Conservation (phyloP, 495 filamentous ascomycete species). For the Tuber umbilicatum region DNA sequence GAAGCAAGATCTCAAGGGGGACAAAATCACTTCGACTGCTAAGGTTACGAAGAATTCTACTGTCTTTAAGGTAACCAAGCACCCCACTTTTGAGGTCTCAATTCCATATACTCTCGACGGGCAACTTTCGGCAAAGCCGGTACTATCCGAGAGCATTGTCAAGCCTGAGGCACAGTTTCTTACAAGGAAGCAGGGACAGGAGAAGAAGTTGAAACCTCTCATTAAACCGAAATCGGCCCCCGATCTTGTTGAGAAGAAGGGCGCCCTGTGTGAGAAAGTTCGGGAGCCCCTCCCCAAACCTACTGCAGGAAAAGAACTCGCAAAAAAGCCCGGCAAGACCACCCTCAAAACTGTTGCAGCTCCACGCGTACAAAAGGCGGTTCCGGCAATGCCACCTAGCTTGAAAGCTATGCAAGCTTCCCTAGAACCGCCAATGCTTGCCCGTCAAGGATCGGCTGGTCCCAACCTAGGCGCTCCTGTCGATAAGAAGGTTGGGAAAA, state of each 20-base stretch:
- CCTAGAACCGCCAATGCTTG: background rate
- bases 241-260: background rate
- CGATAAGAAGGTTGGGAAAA: background rate
- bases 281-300: background rate
- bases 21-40: conserved; percentile 16
- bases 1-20: conserved; percentile 10
- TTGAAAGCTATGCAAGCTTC: background rate
- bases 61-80: conserved; percentile 12
- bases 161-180: background rate
- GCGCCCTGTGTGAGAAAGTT: background rate
- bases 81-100: background rate
- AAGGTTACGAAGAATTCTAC: conserved; percentile 14
- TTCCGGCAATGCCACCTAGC: background rate
- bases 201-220: background rate
- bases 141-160: background rate
- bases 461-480: background rate
- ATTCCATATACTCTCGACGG: background rate
- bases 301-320: background rate
- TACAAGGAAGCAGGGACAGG: background rate
- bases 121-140: background rate
- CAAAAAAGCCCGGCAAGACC: background rate
- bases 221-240: background rate
- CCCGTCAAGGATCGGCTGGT: background rate
- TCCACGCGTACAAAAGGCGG: background rate
- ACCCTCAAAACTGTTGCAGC: background rate